These are phyloP conservation scores for Citrus cavaleriei DNA, from an alignment of 345 rosid species.

Conservation along the genomic window DNA sequence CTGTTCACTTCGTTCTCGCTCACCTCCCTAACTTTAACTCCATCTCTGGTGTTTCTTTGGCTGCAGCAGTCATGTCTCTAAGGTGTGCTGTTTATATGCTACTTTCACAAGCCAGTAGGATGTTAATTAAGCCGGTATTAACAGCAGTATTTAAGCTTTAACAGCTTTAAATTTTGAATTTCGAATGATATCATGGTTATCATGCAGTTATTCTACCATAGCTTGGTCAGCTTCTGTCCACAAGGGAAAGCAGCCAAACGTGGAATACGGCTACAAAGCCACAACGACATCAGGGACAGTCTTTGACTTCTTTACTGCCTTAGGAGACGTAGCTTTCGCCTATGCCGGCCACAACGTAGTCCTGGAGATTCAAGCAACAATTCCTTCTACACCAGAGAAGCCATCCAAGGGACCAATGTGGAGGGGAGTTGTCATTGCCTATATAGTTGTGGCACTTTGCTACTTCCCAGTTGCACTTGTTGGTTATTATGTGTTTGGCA, in stretches of 20 bases:
- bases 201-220: constrained; percentile 70
- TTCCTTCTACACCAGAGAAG: constrained; percentile 81
- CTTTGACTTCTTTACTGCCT: constrained; percentile 62
- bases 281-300: constrained; percentile 39
- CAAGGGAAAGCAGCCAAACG: constrained; percentile 50
- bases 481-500: constrained; percentile 66
- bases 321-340: constrained; percentile 85
- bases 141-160: not conserved
- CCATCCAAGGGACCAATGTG: constrained; percentile 90
- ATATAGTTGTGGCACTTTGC: constrained; percentile 67
- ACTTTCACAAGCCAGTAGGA: not conserved
- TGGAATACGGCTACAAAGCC: constrained; percentile 51
- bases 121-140: too few species aligned
- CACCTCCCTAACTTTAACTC: constrained; percentile 84
- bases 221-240: constrained; percentile 66
- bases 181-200: not conserved
- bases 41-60: constrained; percentile 70
- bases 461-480: constrained; percentile 78
- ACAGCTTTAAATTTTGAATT: not conserved
- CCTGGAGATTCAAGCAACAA: constrained; percentile 85
- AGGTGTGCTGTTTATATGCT: constrained; percentile 29
- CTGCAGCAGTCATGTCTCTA: constrained; percentile 79
- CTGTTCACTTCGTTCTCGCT: constrained; percentile 72
- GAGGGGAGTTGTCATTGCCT: constrained; percentile 74
- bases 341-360: constrained; percentile 86